phyloP scores from a whole-genome alignment of 2,329 filamentous ascomycete species.

The Drechslerella dactyloides region DNA sequence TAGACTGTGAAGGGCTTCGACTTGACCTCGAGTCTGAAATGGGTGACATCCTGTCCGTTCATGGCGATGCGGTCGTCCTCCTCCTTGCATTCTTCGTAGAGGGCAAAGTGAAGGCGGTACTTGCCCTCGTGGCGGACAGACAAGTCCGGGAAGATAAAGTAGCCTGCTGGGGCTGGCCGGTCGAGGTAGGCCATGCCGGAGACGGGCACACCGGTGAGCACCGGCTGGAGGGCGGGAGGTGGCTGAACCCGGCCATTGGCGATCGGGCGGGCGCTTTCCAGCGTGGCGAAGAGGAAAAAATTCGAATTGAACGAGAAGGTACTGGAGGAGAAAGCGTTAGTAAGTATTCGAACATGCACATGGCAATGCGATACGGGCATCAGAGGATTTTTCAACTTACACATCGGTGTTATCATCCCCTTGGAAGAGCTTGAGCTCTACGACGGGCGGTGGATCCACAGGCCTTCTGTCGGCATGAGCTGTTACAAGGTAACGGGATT shows the following conservation, averaged over 20 bases:
- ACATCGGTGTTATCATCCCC: slow-evolving; percentile 61
- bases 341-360: no score
- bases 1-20: slow-evolving; percentile 85
- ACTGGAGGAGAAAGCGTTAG: slow-evolving; percentile 57
- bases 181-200: slow-evolving; percentile 96
- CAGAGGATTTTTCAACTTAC: slow-evolving; percentile 51
- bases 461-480: slow-evolving; percentile 86
- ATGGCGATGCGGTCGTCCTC: slow-evolving; percentile 61
- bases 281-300: slow-evolving; percentile 93
- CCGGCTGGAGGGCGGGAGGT: slow-evolving; percentile 75
- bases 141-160: slow-evolving; percentile 97
- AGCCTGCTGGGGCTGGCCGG: slow-evolving; percentile 77
- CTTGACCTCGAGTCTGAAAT: slow-evolving; percentile 75
- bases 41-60: slow-evolving; percentile 58
- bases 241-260: slow-evolving; percentile 76
- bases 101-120: slow-evolving; percentile 87
- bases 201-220: slow-evolving; percentile 91
- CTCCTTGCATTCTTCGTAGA: slow-evolving; percentile 82
- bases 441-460: slow-evolving; percentile 91
- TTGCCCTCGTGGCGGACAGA: slow-evolving; percentile 94
- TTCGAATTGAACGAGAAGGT: slow-evolving; percentile 95
- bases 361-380: no score
- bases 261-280: slow-evolving; percentile 83
- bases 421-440: slow-evolving; percentile 85
- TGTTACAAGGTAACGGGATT: slow-evolving; percentile 57